Percentiles rank a stretch among this genome's conserved stretches.
Conservation (phyloP, 2,329 filamentous ascomycete species). For the Cercospora canescens region DNA sequence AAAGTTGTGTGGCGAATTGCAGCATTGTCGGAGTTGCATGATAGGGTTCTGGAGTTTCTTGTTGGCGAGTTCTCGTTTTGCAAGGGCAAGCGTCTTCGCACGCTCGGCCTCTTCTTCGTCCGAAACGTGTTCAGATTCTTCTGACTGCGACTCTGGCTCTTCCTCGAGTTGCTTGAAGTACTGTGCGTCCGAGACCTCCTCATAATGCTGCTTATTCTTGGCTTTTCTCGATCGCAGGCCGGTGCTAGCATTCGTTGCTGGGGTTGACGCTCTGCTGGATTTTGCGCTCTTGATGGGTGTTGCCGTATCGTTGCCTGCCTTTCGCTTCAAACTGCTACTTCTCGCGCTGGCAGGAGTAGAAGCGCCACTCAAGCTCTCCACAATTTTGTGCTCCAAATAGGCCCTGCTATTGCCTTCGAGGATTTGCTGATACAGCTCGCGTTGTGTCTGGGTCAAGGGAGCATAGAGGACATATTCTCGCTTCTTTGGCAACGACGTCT, state of each 20-base stretch:
- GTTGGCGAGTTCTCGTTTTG: conserved; percentile 81
- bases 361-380: conserved; percentile 61
- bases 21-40: conserved; percentile 87
- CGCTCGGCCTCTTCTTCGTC: conserved; percentile 63
- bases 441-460: conserved; percentile 85
- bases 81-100: conserved; percentile 69
- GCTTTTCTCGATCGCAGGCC: conserved; percentile 55
- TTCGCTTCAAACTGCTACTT: conserved; percentile 59
- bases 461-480: conserved; percentile 95
- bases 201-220: conserved; percentile 60
- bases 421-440: conserved; percentile 84
- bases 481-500: conserved; percentile 89
- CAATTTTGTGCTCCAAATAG: conserved; percentile 73
- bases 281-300: conserved; percentile 70
- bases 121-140: conserved; percentile 40
- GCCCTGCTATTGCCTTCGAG: conserved; percentile 52
- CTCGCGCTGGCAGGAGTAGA: conserved; percentile 50
- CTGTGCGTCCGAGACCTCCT: conserved; percentile 75
- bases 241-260: conserved; percentile 53
- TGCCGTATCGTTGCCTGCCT: conserved; percentile 43
- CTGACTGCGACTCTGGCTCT: conserved; percentile 48
- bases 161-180: conserved; percentile 78
- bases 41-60: conserved; percentile 94
- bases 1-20: conserved; percentile 94
- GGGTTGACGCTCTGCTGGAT: conserved; percentile 74